Evolutionary conservation across 352 stramenopile genomes (phyloP), one percentile per base, ranked within the genome.

Genomic region (Proteromonas lacertae): DNA sequence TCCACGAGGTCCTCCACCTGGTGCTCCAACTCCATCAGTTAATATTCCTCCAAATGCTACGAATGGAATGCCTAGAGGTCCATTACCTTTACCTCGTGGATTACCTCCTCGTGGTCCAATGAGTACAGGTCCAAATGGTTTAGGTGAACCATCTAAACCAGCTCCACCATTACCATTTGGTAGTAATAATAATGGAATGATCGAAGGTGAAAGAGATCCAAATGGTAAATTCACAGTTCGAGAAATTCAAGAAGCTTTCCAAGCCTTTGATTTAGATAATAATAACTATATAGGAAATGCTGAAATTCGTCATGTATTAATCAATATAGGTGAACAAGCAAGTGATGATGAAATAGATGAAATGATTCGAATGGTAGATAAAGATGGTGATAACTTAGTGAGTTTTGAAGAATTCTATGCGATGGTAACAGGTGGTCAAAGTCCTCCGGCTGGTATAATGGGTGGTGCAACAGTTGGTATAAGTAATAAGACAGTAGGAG

Each of bases 301-400:
- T 12, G 76, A 91, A 47, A 83, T 91, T 40, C 62, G 69, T 3
- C 73, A 89, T 48, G 69, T 90, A 21, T 60, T 91, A 2, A 78
- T 87, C 35, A 91, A 87, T 40, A 90, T 90, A 46, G 74, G 76
- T 19, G 74, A 91, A 52, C 66, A 68, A 16, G 69, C 69, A 6
- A 88, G 71, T 2, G 76, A 92, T 45, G 74, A 90, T 57, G 76
- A 92, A 57, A 64, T 90, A 3, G 74, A 88, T 48, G 69, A 89
- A 50, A 90, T 90, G 74, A 90, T 91, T 48, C 66, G 72, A 35
- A 89, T 89, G 69, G 68, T 87, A 5, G 74, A 90, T 45, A 73
- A 79, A 26, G 76, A 90, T 42, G 74, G 74, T 29, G 74, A 91
- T 51, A 71, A 74, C 0, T 72, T 89, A 51, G 73, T 88, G 19